Conservation (phyloP, 768 basidiomycete genomes). For the Sarcodon aspratus region DNA sequence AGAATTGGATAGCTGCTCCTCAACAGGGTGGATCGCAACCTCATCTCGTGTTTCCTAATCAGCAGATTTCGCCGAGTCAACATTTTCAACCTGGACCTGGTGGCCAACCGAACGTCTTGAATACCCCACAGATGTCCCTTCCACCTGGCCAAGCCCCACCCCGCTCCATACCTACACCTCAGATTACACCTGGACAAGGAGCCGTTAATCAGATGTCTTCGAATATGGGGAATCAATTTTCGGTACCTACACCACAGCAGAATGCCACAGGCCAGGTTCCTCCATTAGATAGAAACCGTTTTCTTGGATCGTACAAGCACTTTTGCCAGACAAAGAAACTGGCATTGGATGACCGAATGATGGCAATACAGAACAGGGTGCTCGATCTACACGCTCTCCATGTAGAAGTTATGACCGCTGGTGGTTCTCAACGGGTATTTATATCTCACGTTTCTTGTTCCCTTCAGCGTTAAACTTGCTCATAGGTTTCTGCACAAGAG, state of each 20-base stretch:
- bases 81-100: no score
- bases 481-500: slow-evolving; percentile 41
- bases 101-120: no score
- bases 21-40: no score
- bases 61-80: no score
- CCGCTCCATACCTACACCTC: no score
- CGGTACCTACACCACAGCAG: background rate
- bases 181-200: no score
- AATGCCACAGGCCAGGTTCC: background rate
- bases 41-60: no score
- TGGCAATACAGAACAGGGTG: slow-evolving; percentile 38
- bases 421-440: slow-evolving; percentile 38
- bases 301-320: slow-evolving; percentile 38
- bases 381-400: slow-evolving; percentile 58
- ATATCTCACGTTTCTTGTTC: background rate
- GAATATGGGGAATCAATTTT: no score
- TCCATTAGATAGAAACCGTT: background rate
- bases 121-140: no score
- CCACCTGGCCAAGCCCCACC: no score
- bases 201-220: no score
- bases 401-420: slow-evolving; percentile 43
- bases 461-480: background rate
- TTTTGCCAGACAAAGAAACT: slow-evolving; percentile 33
- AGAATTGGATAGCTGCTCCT: no score
- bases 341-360: slow-evolving; percentile 26